These are phyloP conservation scores for Penicillium riverlandense DNA, from an alignment of 495 filamentous ascomycete species.

Conservation along the genomic window DNA sequence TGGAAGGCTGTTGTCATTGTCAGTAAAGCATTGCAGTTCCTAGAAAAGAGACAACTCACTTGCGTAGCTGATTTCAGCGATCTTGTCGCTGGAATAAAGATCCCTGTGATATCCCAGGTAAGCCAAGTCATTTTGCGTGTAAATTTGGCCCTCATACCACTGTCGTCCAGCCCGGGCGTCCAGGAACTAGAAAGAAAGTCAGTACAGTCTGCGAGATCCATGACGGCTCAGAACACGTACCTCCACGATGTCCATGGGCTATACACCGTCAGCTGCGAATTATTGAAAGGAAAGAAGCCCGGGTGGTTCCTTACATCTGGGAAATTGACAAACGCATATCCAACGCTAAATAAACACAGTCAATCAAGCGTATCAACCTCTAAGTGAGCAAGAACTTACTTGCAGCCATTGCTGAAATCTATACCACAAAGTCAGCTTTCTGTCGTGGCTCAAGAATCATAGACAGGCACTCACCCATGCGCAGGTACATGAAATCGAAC, in stretches of 20 bases:
- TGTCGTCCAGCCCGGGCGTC: constrained; percentile 59
- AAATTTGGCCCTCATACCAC: constrained; percentile 44
- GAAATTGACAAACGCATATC: constrained; percentile 98
- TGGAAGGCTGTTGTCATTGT: constrained; percentile 60
- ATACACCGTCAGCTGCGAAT: constrained; percentile 10
- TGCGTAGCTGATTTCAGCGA: constrained; percentile 88
- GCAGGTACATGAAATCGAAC: constrained; percentile 93
- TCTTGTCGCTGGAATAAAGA: constrained; percentile 53
- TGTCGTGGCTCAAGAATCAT: not conserved
- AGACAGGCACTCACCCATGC: constrained; percentile 55
- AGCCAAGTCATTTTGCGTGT: not conserved
- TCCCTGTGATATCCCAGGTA: constrained; percentile 40
- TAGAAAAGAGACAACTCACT: constrained; percentile 48
- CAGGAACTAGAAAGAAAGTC: constrained; percentile 54
- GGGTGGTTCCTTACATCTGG: constrained; percentile 52
- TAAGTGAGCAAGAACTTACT: constrained; percentile 41
- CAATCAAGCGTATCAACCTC: not conserved
- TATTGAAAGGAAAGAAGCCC: not conserved
- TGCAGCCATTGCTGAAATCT: constrained; percentile 86
- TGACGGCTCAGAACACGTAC: no score
- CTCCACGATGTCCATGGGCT: constrained; percentile 64
- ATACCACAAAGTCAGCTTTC: constrained; percentile 2
- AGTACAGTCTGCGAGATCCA: no score
- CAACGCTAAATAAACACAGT: constrained; percentile 59
- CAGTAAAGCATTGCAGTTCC: constrained; percentile 6